Percentiles rank a stretch among this genome's conserved stretches.
Evolutionary conservation across 1,284 basidiomycete species (phyloP).

Genomic region (Sporisorium reilianum): DNA sequence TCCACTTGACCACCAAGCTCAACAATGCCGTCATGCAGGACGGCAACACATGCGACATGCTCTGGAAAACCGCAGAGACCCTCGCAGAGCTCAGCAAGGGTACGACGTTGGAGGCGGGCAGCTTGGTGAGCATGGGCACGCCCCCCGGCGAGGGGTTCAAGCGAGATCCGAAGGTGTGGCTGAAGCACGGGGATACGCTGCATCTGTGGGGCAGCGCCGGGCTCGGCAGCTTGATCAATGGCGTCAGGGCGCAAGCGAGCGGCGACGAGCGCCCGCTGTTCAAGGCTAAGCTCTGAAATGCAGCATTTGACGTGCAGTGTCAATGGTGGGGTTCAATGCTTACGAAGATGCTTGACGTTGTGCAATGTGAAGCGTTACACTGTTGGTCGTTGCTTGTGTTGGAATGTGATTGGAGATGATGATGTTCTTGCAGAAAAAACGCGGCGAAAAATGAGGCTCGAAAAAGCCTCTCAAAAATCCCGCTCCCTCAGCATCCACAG

Average conservation of each 20-base stretch:
- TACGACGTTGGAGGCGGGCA: conserved; percentile 84
- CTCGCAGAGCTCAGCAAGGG: conserved; percentile 70
- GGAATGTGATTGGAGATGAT: too few relatives aligned
- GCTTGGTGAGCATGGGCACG: conserved; percentile 78
- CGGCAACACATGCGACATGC: conserved; percentile 74
- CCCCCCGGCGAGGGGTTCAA: conserved; percentile 78
- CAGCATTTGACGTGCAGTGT: too few relatives aligned
- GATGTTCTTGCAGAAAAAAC: too few relatives aligned
- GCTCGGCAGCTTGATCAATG: conserved; percentile 39
- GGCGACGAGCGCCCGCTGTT: conserved; percentile 16
- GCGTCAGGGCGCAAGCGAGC: conserved; percentile 13
- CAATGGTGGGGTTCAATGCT: too few relatives aligned
- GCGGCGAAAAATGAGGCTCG: too few relatives aligned
- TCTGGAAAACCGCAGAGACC: conserved; percentile 60
- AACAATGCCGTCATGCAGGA: conserved; percentile 80
- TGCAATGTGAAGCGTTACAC: too few relatives aligned
- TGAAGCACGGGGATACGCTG: conserved; percentile 82
- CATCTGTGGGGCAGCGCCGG: conserved; percentile 34
- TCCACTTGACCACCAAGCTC: conserved; percentile 77
- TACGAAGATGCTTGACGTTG: too few relatives aligned
- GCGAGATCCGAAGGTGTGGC: conserved; percentile 77
- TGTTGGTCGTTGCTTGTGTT: too few relatives aligned
- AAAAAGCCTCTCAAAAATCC: too few relatives aligned
- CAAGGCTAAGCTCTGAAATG: conserved; percentile 25
- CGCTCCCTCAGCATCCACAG: too few relatives aligned